Evolutionary conservation across 352 stramenopile genomes (phyloP).

Genomic region (Globisporangium nagaii): DNA sequence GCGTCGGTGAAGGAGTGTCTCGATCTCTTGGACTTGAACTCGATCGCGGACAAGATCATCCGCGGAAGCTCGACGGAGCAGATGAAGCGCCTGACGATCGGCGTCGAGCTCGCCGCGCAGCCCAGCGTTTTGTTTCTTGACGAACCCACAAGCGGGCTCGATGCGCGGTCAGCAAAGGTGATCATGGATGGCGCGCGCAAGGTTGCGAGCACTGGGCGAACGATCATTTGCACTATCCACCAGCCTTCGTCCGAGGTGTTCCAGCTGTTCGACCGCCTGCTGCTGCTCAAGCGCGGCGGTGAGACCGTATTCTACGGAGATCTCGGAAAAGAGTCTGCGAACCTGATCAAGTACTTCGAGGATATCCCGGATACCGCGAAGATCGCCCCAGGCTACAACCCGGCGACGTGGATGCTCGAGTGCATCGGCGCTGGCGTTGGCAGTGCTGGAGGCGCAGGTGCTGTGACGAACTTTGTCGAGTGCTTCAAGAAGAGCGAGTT

Average conservation of each 20-base stretch:
- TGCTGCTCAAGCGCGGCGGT: constrained; percentile 51
- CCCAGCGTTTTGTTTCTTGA: constrained; percentile 66
- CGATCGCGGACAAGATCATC: constrained; percentile 20
- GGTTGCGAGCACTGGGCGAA: constrained; percentile 6
- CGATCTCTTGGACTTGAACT: constrained; percentile 14
- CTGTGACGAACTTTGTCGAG: constrained; percentile 4
- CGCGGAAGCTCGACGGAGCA: constrained; percentile 24
- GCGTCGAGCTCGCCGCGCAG: constrained; percentile 78
- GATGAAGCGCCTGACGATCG: constrained; percentile 44
- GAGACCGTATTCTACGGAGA: constrained; percentile 28
- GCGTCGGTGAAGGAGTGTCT: constrained; percentile 15
- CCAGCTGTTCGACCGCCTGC: constrained; percentile 62
- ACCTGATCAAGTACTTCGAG: constrained; percentile 27
- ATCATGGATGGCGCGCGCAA: constrained; percentile 51
- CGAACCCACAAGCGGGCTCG: constrained; percentile 40
- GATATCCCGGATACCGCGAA: constrained; percentile 9
- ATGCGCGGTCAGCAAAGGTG: constrained; percentile 37
- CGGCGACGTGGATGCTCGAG: constrained; percentile 8
- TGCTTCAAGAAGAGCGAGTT: constrained; percentile 9
- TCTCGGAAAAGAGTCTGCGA: constrained; percentile 16
- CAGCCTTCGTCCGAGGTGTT: constrained; percentile 79
- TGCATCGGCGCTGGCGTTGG: constrained; percentile 18
- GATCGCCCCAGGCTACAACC: constrained; percentile 37
- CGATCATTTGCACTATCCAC: constrained; percentile 79
- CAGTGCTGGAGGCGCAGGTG: background rate